A percentile compares a stretch with the other conserved stretches of the same genome.
Evolutionary conservation across 2,329 filamentous ascomycete species (phyloP).

Genomic region (Aciculosporium take): DNA sequence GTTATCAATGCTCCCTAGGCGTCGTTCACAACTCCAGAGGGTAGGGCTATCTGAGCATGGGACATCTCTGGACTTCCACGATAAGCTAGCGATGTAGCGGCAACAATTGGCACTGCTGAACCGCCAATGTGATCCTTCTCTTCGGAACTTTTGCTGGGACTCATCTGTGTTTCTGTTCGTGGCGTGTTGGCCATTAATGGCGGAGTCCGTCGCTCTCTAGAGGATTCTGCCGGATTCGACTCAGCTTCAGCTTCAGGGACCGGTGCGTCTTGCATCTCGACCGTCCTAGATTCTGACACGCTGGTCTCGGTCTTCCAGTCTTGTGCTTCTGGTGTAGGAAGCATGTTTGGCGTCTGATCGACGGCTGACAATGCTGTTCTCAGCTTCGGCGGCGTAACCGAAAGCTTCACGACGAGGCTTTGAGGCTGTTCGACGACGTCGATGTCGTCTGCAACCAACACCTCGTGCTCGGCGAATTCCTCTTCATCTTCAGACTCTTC

Average conservation of each 20-base stretch:
- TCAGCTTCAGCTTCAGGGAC: neutral
- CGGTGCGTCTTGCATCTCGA: constrained; percentile 16
- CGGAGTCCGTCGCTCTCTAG: constrained; percentile 1
- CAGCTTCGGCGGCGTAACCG: constrained; percentile 30
- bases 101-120: constrained; percentile 18
- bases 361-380: constrained; percentile 16
- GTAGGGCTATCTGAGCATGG: constrained; percentile 17
- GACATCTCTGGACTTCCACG: constrained; percentile 48
- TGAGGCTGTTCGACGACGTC: constrained; percentile 32
- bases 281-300: constrained; percentile 7
- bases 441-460: constrained; percentile 39
- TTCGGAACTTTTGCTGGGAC: constrained; percentile 8
- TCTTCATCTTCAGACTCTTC: constrained; percentile 46
- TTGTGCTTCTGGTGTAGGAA: constrained; percentile 12
- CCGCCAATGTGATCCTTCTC: neutral
- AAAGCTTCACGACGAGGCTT: constrained; percentile 64
- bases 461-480: constrained; percentile 41
- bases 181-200: neutral
- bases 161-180: neutral
- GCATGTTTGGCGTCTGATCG: constrained; percentile 11
- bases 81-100: constrained; percentile 38
- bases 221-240: neutral
- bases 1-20: constrained; percentile 13
- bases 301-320: constrained; percentile 8
- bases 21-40: constrained; percentile 18